Evolutionary conservation across 1,139 yeast species (phyloP), one percentile per base, ranked within the genome.

Genomic region (Kurtzmaniella quercitrusa): DNA sequence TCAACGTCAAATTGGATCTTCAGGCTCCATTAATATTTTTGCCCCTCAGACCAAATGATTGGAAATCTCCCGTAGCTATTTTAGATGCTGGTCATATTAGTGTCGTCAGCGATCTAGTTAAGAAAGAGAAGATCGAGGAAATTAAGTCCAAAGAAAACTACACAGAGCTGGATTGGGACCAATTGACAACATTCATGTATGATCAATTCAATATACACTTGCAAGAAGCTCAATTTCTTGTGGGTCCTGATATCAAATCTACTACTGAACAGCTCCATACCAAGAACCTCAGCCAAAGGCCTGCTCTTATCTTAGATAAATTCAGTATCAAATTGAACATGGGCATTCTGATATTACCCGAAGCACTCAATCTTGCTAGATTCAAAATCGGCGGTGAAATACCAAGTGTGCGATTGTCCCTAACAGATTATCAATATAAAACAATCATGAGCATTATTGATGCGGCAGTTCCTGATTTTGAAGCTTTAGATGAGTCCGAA

Each of bases 11-110:
- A 53, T 75, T 93, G 48, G 98, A 94, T 61, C 70, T 94, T 41
- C 96, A 91, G 57, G 96, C 98, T 0, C 98, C 99, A 0, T 71
- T 94, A 50, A 81, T 94, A 24, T 86, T 93, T n/a, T 56, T 93
- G 34, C 98, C 98, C 0, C 70, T 89, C 17, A 88, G 89, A 57
- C 87, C 95, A 0, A 76, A 81, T 12, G 81, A 79, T 51, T 82
- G 88, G 81, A 75, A 85, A 37, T 82, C 97, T 0, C 95, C 97
- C 0, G 96, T 95, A 48, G 91, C 93, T 3, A 80, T 93, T 12
- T 72, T 94, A 45, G 98, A 94, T 73, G 97, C 98, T 12, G 99
- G 99, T 56, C 97, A 93, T 60, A 84, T 94, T 29, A 83, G 91
- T 54, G 81, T 93, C 7, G 67, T 74, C 2, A 88, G 96, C 60